Conservation (phyloP, 2,329 filamentous ascomycete species). For the Rhinocladiella mackenziei region DNA sequence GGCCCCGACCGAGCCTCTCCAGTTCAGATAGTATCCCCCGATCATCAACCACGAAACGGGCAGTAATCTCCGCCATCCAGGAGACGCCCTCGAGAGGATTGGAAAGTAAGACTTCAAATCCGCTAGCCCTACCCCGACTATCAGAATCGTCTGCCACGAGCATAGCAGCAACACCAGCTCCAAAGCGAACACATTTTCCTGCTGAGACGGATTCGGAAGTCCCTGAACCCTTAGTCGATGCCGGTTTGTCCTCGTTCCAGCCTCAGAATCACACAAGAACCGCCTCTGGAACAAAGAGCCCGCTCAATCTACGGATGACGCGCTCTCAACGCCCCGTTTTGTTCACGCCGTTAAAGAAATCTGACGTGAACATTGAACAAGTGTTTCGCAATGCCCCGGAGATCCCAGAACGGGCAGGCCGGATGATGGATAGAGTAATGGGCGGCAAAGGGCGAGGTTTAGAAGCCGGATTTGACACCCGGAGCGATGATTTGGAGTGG, state of each 20-base stretch:
- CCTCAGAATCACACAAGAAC: slow-evolving; percentile 3
- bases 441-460: slow-evolving; percentile 21
- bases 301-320: too few species aligned
- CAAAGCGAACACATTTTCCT: background rate
- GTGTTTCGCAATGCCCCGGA: slow-evolving; percentile 34
- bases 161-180: slow-evolving; percentile 13
- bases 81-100: slow-evolving; percentile 41
- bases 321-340: slow-evolving; percentile 24
- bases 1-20: slow-evolving; percentile 19
- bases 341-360: slow-evolving; percentile 26
- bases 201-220: too few species aligned
- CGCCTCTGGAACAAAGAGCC: too few species aligned
- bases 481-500: background rate
- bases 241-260: slow-evolving; percentile 28
- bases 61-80: slow-evolving; percentile 32
- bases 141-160: background rate
- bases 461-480: slow-evolving; percentile 33
- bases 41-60: slow-evolving; percentile 25
- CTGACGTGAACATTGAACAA: slow-evolving; percentile 21
- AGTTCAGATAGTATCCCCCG: slow-evolving; percentile 8
- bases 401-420: slow-evolving; percentile 25
- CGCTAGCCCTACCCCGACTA: slow-evolving; percentile 14
- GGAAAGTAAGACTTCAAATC: slow-evolving; percentile 27
- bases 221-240: slow-evolving; percentile 26
- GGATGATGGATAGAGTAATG: slow-evolving; percentile 31